These are phyloP conservation scores for Canavalia ensiformis DNA, from an alignment of 306 rosid species.

Conservation along the genomic window DNA sequence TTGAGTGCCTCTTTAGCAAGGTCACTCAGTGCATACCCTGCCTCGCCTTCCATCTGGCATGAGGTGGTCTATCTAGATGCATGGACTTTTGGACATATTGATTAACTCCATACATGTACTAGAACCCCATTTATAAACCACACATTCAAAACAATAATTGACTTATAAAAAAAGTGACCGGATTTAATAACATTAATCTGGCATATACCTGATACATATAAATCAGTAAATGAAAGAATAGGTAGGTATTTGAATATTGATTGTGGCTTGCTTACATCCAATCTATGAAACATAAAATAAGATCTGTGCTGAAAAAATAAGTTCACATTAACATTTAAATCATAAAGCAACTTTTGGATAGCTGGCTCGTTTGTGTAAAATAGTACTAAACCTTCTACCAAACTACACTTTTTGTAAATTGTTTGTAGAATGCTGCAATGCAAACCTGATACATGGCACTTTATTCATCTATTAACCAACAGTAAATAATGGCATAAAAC, in stretches of 20 bases:
- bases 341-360: not conserved
- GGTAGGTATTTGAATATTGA: slow-evolving; percentile 79
- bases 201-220: slow-evolving; percentile 87
- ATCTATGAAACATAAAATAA: slow-evolving; percentile 92
- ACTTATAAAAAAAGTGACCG: slow-evolving; percentile 9
- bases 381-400: no score
- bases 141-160: not conserved
- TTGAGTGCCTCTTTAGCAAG: slow-evolving; percentile 1
- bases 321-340: slow-evolving; percentile 33
- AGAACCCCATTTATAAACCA: slow-evolving; percentile 9
- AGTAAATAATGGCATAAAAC: no score
- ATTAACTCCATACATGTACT: no score
- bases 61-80: slow-evolving; percentile 10
- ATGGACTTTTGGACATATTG: no score
- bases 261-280: slow-evolving; percentile 77
- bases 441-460: no score
- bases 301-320: slow-evolving; percentile 83
- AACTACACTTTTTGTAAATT: no score
- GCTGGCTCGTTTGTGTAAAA: no score
- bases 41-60: slow-evolving; percentile 34
- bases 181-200: slow-evolving; percentile 33
- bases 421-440: no score
- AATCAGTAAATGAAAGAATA: slow-evolving; percentile 85
- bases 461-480: no score
- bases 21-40: slow-evolving; percentile 9